Evolutionary conservation across 1,284 basidiomycete species (phyloP).

Genomic region (Irpex rosettiformis): DNA sequence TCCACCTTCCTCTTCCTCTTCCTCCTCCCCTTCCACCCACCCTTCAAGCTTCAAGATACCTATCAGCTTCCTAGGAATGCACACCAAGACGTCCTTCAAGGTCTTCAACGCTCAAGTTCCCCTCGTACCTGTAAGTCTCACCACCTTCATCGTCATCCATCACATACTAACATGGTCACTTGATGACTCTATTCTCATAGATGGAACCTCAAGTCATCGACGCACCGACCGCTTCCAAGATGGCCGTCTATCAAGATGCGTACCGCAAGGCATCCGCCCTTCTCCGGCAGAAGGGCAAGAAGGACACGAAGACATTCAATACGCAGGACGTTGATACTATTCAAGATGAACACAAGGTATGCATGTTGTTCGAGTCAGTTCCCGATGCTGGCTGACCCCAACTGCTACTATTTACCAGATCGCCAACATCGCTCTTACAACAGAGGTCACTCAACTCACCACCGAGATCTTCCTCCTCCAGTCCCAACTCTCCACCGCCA

Average conservation of each 20-base stretch:
- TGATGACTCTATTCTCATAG: no score
- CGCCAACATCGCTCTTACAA: not conserved
- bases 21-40: no score
- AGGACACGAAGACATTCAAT: no score
- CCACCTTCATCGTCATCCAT: not conserved
- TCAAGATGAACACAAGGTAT: not conserved
- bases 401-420: no score
- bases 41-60: not conserved
- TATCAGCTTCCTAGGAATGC: not conserved
- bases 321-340: not conserved
- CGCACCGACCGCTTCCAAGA: not conserved
- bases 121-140: not conserved
- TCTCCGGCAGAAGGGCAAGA: slow-evolving; percentile 1
- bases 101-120: not conserved
- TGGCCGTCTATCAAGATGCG: not conserved
- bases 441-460: not conserved
- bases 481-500: not conserved
- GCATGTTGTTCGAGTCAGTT: not conserved
- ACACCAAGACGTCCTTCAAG: not conserved
- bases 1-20: not conserved
- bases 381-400: no score
- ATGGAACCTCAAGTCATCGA: not conserved
- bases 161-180: no score
- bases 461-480: not conserved
- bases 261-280: not conserved